Evolutionary conservation across 805 yeast species (phyloP).

Genomic region (Sugiyamaella chiloensis): DNA sequence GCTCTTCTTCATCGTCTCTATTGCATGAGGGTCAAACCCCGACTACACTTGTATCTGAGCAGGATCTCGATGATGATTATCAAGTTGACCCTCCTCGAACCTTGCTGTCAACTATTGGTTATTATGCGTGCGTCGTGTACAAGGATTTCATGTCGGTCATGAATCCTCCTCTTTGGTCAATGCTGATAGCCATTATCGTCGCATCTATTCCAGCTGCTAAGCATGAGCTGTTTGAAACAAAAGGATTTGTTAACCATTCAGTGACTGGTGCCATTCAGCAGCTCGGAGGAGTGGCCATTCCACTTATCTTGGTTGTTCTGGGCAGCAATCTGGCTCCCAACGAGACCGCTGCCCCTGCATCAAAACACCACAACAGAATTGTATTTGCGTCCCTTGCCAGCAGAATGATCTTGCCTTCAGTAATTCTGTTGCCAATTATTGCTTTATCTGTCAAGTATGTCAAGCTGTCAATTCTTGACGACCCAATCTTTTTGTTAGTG

Average conservation of each 20-base stretch:
- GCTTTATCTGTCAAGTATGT: constrained; percentile 51
- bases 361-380: constrained; percentile 42
- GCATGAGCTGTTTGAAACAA: constrained; percentile 41
- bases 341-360: constrained; percentile 40
- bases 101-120: not conserved
- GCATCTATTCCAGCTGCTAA: constrained; percentile 54
- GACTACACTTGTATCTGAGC: constrained; percentile 7
- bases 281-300: constrained; percentile 58
- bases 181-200: constrained; percentile 56
- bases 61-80: not conserved
- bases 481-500: constrained; percentile 60
- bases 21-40: constrained; percentile 2
- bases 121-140: not conserved
- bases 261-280: constrained; percentile 51
- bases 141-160: constrained; percentile 35
- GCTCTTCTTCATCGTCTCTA: not conserved
- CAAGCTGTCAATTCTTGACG: constrained; percentile 45
- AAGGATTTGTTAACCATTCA: constrained; percentile 49
- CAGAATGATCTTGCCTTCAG: constrained; percentile 59
- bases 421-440: constrained; percentile 52
- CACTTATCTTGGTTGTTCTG: constrained; percentile 56
- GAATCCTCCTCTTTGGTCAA: constrained; percentile 67
- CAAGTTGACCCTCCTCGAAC: not conserved
- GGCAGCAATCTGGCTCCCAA: constrained; percentile 61
- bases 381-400: constrained; percentile 52